A percentile compares a stretch with the other conserved stretches of the same genome.
Conservation (phyloP, 257 asterid species). For the Leptodermis oblonga region DNA sequence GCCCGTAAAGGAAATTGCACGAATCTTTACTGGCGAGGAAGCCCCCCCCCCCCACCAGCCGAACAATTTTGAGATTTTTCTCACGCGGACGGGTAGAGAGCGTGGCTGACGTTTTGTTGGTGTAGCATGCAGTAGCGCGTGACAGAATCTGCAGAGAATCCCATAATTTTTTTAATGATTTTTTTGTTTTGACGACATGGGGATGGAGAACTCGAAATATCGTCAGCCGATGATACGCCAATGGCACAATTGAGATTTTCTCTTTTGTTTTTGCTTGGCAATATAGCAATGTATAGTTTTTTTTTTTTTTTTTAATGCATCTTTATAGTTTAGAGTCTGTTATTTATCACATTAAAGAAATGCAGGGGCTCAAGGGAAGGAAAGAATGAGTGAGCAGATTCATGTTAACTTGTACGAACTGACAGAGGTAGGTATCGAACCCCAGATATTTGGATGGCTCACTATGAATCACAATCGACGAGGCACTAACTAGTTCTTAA, state of each 20-base stretch:
- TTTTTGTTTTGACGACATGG: conserved; percentile 1
- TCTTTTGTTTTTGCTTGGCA: background rate
- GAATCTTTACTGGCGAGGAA: background rate
- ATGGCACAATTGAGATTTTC: background rate
- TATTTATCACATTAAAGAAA: no score
- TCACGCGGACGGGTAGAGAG: conserved; percentile 5
- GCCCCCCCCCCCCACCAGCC: no score
- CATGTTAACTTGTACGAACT: no score
- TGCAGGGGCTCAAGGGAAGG: no score
- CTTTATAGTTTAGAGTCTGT: no score
- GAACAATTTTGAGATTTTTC: background rate
- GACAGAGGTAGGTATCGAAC: no score
- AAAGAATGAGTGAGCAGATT: no score
- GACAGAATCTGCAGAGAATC: conserved; percentile 49
- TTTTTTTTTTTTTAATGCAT: no score
- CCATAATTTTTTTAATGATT: conserved; percentile 20
- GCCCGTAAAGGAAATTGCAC: background rate
- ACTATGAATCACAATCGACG: no score
- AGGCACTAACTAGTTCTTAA: no score
- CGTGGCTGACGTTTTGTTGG: conserved; percentile 11
- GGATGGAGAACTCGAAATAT: conserved; percentile 28
- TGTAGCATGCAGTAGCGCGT: conserved; percentile 29
- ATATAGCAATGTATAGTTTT: no score
- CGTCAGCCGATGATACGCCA: conserved; percentile 33
- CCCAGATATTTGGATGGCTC: no score